These are phyloP conservation scores for Sporisorium sorghi DNA, from an alignment of 1,284 basidiomycete species.

Conservation along the genomic window DNA sequence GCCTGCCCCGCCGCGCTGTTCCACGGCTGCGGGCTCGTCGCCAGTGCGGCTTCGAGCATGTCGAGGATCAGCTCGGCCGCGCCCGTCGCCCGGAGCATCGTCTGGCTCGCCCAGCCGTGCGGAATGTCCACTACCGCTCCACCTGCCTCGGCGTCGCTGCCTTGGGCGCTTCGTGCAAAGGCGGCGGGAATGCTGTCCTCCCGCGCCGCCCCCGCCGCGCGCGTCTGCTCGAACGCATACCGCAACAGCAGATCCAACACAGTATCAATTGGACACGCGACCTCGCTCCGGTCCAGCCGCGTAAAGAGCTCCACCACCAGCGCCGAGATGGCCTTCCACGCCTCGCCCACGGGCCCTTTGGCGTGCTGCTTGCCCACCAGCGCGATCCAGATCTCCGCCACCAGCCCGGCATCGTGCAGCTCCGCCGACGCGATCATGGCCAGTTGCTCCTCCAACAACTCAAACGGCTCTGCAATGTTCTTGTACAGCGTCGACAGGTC, in stretches of 20 bases:
- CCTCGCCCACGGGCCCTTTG: slow-evolving; percentile 61
- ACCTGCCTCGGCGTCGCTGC: not conserved
- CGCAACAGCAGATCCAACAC: slow-evolving; percentile 58
- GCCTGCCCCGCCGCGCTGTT: slow-evolving; percentile 53
- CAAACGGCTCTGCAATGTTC: slow-evolving; percentile 87
- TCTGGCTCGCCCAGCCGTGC: slow-evolving; percentile 81
- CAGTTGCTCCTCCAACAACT: slow-evolving; percentile 84
- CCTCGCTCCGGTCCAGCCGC: slow-evolving; percentile 47
- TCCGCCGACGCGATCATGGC: slow-evolving; percentile 93
- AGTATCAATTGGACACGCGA: slow-evolving; percentile 64
- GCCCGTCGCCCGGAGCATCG: slow-evolving; percentile 81
- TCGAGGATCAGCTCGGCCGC: slow-evolving; percentile 84
- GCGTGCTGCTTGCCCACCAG: slow-evolving; percentile 80
- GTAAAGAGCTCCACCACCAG: slow-evolving; percentile 50
- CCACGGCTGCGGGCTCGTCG: slow-evolving; percentile 69
- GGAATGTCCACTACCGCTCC: slow-evolving; percentile 33
- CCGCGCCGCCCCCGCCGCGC: not conserved
- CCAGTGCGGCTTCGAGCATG: slow-evolving; percentile 85
- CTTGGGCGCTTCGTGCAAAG: slow-evolving; percentile 13
- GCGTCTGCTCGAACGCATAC: slow-evolving; percentile 57
- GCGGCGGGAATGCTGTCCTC: slow-evolving; percentile 41
- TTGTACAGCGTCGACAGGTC: slow-evolving; percentile 79
- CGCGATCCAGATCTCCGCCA: slow-evolving; percentile 86
- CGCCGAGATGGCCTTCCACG: slow-evolving; percentile 49
- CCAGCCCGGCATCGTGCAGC: slow-evolving; percentile 84